Conservation (phyloP, 148 eudicot genomes). For the Amaranthus palmeri region DNA sequence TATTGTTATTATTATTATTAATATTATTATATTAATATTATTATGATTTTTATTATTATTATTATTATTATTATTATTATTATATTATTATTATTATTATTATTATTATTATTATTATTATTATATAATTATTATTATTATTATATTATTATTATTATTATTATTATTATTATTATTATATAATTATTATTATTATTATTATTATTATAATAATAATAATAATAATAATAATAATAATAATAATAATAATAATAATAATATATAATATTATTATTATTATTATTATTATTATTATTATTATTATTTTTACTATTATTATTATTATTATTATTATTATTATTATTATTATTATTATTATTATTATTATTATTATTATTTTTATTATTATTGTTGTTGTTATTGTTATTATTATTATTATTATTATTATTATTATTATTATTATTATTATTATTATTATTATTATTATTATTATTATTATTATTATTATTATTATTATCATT, state of each 20-base stretch:
- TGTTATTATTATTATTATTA: not conserved
- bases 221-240: constrained; percentile 8
- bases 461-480: not conserved
- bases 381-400: not conserved
- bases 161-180: too few species aligned
- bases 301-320: not conserved
- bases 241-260: constrained; percentile 8
- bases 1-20: too few species aligned
- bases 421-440: not conserved
- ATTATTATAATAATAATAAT: too few species aligned
- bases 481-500: not conserved
- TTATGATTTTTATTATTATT: too few species aligned
- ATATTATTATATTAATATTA: too few species aligned
- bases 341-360: not conserved
- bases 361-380: not conserved
- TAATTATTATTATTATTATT: too few species aligned
- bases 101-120: too few species aligned
- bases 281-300: not conserved
- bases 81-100: too few species aligned
- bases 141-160: too few species aligned
- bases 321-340: not conserved
- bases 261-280: not conserved
- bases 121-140: too few species aligned
- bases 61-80: too few species aligned
- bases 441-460: not conserved